Evolutionary conservation across 2,329 filamentous ascomycete genomes (phyloP), one percentile per base, ranked within the genome.

Genomic region (Proliferodiscus dingleyae): DNA sequence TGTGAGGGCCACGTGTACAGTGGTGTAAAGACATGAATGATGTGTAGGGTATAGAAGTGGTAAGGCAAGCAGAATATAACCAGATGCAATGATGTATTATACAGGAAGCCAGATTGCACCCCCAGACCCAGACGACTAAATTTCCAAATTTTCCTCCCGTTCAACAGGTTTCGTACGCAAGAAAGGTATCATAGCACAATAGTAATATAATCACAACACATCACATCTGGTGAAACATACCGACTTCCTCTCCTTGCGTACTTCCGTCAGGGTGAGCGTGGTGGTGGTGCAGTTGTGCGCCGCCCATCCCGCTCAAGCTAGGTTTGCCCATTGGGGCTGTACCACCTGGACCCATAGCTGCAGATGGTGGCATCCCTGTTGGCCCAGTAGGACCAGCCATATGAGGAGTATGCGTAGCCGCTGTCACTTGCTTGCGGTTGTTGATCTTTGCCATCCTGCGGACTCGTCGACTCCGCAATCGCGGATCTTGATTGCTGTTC

Each of bases 401-500:
- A 47, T 74, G 68, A 45, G 69, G 62, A 57, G 80, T 72, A 52
- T 78, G 81, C 53, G 77, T 70, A 55, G 76, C 73, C 53, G 73
- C 68, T 59, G 78, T 77, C 55, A 83, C 78, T 39, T 81, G 76
- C 70, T 93, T 91, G 64, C 91, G 82, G 62, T 80, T 90, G 70
- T 84, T 93, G 70, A 96, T 88, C 75, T 98, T 98, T 45, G 90
- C 90, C 87, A 95, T 93, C 55, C 93, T 82, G 56, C 93, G 83
- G 46, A 98, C 93, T 59, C 93, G 79, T 66, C 93, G 79, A 68
- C 91, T 97, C 64, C 93, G 81, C 62, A 97, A 73, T 57, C 90
- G 80, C 40, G 89, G 88, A 61, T 98, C 93, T 70, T 95, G 89
- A 70, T 97, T 97, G 77, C 91, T 97, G 72, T 98, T 98, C 52